Evolutionary conservation across 441 rosid genomes (phyloP).

Genomic region (Pelargonium cotyledonis): DNA sequence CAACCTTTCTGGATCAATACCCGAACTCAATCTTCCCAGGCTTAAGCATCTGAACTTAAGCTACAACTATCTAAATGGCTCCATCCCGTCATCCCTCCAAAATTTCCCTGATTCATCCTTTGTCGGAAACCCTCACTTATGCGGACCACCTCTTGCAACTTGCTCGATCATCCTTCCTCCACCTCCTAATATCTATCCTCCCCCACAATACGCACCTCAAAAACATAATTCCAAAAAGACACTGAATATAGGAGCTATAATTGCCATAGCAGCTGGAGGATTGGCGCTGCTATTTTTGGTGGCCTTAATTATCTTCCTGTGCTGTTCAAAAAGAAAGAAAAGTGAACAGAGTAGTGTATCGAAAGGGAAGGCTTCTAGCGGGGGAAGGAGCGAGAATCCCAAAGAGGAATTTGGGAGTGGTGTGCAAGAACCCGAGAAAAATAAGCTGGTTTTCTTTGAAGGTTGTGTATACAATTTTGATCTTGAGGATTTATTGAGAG

Average conservation of each 20-base stretch:
- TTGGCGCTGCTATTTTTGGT: slow-evolving; percentile 35
- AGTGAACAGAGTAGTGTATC: slow-evolving; percentile 33
- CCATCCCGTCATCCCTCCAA: slow-evolving; percentile 47
- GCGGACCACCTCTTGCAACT: slow-evolving; percentile 63
- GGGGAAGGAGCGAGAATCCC: slow-evolving; percentile 65
- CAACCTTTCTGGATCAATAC: slow-evolving; percentile 50
- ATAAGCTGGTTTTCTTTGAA: slow-evolving; percentile 66
- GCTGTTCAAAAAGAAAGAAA: slow-evolving; percentile 47
- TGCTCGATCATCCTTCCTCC: slow-evolving; percentile 37
- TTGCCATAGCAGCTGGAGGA: slow-evolving; percentile 54
- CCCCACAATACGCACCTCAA: slow-evolving; percentile 34
- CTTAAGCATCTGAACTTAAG: slow-evolving; percentile 55
- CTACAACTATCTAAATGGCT: slow-evolving; percentile 53
- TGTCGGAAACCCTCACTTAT: slow-evolving; percentile 51
- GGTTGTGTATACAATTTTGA: slow-evolving; percentile 66
- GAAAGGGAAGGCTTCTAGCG: slow-evolving; percentile 41
- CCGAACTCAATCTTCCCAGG: slow-evolving; percentile 31
- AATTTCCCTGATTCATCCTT: slow-evolving; percentile 55
- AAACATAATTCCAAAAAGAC: slow-evolving; percentile 34
- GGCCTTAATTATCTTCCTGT: slow-evolving; percentile 32
- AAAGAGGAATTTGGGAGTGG: slow-evolving; percentile 93
- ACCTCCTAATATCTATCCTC: slow-evolving; percentile 34
- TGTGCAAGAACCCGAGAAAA: slow-evolving; percentile 77
- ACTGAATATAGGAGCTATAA: slow-evolving; percentile 37
- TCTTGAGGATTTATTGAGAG: slow-evolving; percentile 67